phyloP scores from a whole-genome alignment of 169 alveolate species.

The Cryptosporidium andersoni region DNA sequence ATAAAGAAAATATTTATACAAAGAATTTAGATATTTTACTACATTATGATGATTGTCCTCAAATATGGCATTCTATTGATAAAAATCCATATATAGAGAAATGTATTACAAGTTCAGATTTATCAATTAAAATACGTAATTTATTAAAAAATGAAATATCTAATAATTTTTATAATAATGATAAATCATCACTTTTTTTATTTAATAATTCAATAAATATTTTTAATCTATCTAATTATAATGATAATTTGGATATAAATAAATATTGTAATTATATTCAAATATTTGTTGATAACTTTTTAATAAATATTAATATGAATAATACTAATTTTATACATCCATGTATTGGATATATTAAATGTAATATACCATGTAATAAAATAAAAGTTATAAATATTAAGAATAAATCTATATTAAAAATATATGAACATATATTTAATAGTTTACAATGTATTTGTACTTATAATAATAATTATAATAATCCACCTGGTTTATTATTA shows the following conservation, averaged over 20 bases:
- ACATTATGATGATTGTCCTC: conserved; percentile 68
- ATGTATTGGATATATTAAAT: conserved; percentile 29
- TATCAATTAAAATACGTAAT: conserved; percentile 18
- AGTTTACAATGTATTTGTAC: conserved; percentile 43
- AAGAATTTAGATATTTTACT: conserved; percentile 20
- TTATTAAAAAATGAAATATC: conserved; percentile 10
- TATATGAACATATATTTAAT: conserved; percentile 13
- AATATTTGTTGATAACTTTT: not conserved
- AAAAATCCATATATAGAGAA: conserved; percentile 14
- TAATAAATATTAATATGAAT: not conserved
- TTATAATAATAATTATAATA: not conserved
- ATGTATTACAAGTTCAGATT: conserved; percentile 33
- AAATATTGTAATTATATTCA: no score
- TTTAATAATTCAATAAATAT: no score
- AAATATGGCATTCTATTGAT: conserved; percentile 51
- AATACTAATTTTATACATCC: not conserved
- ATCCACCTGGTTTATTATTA: not conserved
- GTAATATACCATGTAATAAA: conserved; percentile 29
- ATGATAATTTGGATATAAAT: not conserved
- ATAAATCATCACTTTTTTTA: not conserved
- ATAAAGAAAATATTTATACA: not conserved
- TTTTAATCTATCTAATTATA: not conserved
- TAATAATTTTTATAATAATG: conserved; percentile 1
- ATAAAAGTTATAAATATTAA: not conserved
- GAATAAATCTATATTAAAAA: not conserved